phyloP scores from a whole-genome alignment of 169 alveolate genomes.

The Cryptosporidium canis region DNA sequence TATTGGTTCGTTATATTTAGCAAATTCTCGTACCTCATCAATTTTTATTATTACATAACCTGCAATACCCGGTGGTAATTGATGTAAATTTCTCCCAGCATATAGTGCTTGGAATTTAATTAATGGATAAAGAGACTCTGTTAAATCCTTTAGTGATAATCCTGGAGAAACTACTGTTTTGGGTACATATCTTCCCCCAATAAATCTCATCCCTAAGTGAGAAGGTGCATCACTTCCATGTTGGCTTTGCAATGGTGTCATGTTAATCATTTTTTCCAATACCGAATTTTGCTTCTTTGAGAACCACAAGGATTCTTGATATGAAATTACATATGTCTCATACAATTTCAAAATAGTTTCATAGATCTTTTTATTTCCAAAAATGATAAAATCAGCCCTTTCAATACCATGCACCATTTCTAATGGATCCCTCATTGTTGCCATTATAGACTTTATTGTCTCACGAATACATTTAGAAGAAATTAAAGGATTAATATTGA shows the following conservation, averaged over 20 bases:
- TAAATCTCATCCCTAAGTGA: constrained; percentile 67
- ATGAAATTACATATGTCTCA: constrained; percentile 58
- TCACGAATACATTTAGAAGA: constrained; percentile 70
- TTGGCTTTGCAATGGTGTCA: constrained; percentile 69
- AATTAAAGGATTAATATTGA: constrained; percentile 54
- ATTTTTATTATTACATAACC: constrained; percentile 70
- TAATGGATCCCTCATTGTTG: constrained; percentile 70
- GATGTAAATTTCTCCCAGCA: constrained; percentile 70
- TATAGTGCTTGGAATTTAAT: constrained; percentile 71
- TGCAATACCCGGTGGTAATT: constrained; percentile 71
- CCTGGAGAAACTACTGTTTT: constrained; percentile 71
- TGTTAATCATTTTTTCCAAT: constrained; percentile 62
- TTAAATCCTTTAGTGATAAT: constrained; percentile 49
- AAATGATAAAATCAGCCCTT: constrained; percentile 70
- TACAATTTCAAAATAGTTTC: constrained; percentile 47
- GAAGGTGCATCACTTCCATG: constrained; percentile 74
- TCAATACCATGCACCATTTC: constrained; percentile 72
- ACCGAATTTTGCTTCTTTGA: constrained; percentile 63
- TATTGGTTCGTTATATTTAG: constrained; percentile 62
- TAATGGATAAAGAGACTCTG: constrained; percentile 70
- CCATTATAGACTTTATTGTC: constrained; percentile 58
- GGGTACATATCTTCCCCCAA: constrained; percentile 72
- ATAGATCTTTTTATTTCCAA: constrained; percentile 60
- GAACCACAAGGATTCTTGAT: constrained; percentile 68
- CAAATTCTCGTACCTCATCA: constrained; percentile 71